Conservation (phyloP, 2,329 filamentous ascomycete species). For the Fusarium coicis region DNA sequence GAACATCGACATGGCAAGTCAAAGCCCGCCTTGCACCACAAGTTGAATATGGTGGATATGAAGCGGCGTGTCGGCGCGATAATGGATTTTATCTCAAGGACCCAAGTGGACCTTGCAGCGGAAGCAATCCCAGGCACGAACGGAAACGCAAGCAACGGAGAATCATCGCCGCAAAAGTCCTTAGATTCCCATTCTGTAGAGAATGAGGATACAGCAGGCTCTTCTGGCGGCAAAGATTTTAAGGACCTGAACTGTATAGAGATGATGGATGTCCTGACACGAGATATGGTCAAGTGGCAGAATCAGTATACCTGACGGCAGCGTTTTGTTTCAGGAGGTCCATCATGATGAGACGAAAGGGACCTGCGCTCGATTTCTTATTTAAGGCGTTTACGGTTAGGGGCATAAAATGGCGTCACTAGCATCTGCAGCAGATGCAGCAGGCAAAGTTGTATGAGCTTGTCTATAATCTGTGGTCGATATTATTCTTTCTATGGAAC, state of each 20-base stretch:
- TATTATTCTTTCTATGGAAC: slow-evolving; percentile 14
- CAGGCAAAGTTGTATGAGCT: slow-evolving; percentile 23
- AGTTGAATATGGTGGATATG: slow-evolving; percentile 88
- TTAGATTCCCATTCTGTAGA: slow-evolving; percentile 43
- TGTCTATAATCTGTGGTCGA: slow-evolving; percentile 17
- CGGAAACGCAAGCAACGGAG: slow-evolving; percentile 52
- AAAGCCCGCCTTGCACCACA: slow-evolving; percentile 66
- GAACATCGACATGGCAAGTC: slow-evolving; percentile 67
- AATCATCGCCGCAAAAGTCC: slow-evolving; percentile 53
- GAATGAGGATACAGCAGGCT: slow-evolving; percentile 40
- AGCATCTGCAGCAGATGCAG: slow-evolving; percentile 37
- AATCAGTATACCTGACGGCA: slow-evolving; percentile 67
- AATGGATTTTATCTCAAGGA: slow-evolving; percentile 88
- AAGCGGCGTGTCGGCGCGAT: slow-evolving; percentile 85
- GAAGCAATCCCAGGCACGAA: slow-evolving; percentile 63
- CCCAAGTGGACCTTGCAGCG: slow-evolving; percentile 85
- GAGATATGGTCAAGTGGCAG: slow-evolving; percentile 87
- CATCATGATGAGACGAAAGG: neutral
- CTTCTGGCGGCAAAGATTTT: slow-evolving; percentile 65
- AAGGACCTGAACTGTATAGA: slow-evolving; percentile 81
- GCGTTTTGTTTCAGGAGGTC: neutral
- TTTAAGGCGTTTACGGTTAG: slow-evolving; percentile 37
- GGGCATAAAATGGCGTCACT: slow-evolving; percentile 40
- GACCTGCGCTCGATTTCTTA: slow-evolving; percentile 6
- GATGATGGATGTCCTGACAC: slow-evolving; percentile 90